Base-by-base conservation (phyloP, 2,329 filamentous ascomycete species). In the Pseudogymnoascus sp. region DNA sequence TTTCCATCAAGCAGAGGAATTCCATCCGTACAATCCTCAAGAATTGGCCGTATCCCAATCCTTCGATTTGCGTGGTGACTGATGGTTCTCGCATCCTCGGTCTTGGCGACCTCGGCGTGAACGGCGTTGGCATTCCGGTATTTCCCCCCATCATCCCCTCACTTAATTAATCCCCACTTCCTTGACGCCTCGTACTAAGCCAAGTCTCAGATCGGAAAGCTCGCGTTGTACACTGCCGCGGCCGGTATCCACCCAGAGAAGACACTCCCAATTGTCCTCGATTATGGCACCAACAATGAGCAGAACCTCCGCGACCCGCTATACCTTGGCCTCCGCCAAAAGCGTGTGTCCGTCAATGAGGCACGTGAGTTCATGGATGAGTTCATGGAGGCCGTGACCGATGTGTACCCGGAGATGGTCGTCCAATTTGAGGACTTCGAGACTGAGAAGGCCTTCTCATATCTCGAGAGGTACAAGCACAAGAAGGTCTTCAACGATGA, bases 401-500 rank as follows among this genome's bases (percentile, higher is more conserved):
- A 96, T 33, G 82, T 86, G 31, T 86, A 78, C 74, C 84, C 82
- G 29, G 76, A 82, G 12, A 87, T 73, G 84, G 76, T 87, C 52
- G 90, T 97, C 65, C 94, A 97, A 74, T 97, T 96, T 70, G 93
- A 97, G 75, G 94, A 97, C 73, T 97, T 96, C 76, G 96, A 97
- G 80, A 96, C 93, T 71, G 82, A 85, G 69, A 87, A 87, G 77
- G 93, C 94, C 55, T 99, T 97, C 83, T 88, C 89, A 65, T 93
- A 95, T 71, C 84, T 97, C 40, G 89, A 94, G 73, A 86, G 91
- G 64, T 97, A 97, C 78, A 88, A 90, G 69, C 82, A 92, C 73
- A 93, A 96, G 81, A 92, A 90, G 75, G 95, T 90, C 82, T 99
- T 99, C 85, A 97, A 97, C 76, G 94, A 97, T 72, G 93, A 99